Base-by-base conservation (phyloP, 2,329 filamentous ascomycete genomes). In the Clonostachys byssicola region DNA sequence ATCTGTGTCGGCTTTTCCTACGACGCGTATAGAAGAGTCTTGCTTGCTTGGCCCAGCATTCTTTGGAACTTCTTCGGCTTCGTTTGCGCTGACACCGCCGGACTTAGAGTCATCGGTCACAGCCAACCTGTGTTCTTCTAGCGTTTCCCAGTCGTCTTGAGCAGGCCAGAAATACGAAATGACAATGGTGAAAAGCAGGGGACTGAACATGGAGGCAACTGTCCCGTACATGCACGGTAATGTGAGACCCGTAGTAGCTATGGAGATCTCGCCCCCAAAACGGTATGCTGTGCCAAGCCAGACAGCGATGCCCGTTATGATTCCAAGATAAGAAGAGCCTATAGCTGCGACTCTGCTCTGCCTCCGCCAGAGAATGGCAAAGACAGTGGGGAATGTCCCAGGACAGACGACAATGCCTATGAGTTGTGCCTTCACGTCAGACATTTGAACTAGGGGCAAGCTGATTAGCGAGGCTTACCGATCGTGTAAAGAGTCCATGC, bases 171-270 rank as follows among this genome's bases (percentile, higher is more conserved):
- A 47, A 4, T 72, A 54, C 0, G 76, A 75, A 36, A 80, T 73
- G 8, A 72, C 39, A 7, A 75, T 46, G 0, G 74, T 74, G 50
- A 75, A 77, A 1, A 70, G 46, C 0, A 61, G 56, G 2, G 72
- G 69, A 40, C 64, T 66, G 13, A 74, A 52, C 3, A 67, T 63
- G 0, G 75, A 78, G 0, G 73, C 73, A 0, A 78, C 70, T 0
- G 74, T 77, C 4, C 77, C 77, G 44, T 75, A 80, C 2, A 80
- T 64, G 42, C 74, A 78, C 0, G 77, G 77, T 1, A 79, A 55
- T 0, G 70, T 70, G 41, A 67, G 57, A 1, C 75, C 75, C 0
- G 77, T 80, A 0, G 75, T 68, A 0, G 65, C 55, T 4, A 81
- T 69, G 0, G 67, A 69, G 0, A 80, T 67, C 12, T 67, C 65